Evolutionary conservation across 2,329 filamentous ascomycete genomes (phyloP).

Genomic region (Ascochyta pisi): DNA sequence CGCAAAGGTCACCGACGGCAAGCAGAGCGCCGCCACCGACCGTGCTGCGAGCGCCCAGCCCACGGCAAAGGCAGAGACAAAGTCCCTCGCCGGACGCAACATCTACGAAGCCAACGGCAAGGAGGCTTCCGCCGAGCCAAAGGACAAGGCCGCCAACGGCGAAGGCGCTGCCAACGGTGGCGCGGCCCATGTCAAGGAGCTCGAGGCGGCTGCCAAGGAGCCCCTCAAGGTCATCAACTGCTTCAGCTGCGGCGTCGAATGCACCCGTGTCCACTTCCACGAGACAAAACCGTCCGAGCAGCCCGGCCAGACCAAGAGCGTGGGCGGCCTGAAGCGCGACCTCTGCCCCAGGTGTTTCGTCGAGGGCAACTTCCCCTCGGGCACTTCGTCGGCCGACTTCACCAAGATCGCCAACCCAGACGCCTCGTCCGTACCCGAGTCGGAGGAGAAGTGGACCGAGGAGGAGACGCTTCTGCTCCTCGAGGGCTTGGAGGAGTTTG

Average conservation of each 20-base stretch:
- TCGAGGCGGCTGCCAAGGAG: slow-evolving; percentile 66
- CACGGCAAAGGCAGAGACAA: slow-evolving; percentile 78
- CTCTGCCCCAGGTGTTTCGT: slow-evolving; percentile 91
- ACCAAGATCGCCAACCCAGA: slow-evolving; percentile 87
- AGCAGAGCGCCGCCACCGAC: slow-evolving; percentile 72
- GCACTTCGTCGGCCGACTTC: slow-evolving; percentile 81
- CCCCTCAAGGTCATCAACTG: slow-evolving; percentile 77
- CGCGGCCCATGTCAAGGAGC: slow-evolving; percentile 67
- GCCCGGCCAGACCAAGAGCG: slow-evolving; percentile 58
- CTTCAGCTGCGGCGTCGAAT: slow-evolving; percentile 91
- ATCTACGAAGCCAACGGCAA: slow-evolving; percentile 94
- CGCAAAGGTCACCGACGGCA: slow-evolving; percentile 66
- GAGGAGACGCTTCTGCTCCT: slow-evolving; percentile 87
- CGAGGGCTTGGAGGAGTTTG: slow-evolving; percentile 89
- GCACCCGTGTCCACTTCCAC: slow-evolving; percentile 74
- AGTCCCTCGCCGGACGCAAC: slow-evolving; percentile 91
- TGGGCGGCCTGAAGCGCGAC: slow-evolving; percentile 75
- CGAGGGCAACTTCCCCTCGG: slow-evolving; percentile 81
- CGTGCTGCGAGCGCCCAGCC: slow-evolving; percentile 69
- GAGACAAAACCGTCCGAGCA: slow-evolving; percentile 66
- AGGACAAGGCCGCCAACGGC: slow-evolving; percentile 64
- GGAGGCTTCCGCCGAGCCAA: slow-evolving; percentile 73
- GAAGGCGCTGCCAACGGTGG: slow-evolving; percentile 74
- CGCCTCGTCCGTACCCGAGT: slow-evolving; percentile 78
- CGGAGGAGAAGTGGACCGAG: slow-evolving; percentile 89